Conservation (phyloP, 202 grass and related monocot genomes). For the Sporobolus alterniflorus region DNA sequence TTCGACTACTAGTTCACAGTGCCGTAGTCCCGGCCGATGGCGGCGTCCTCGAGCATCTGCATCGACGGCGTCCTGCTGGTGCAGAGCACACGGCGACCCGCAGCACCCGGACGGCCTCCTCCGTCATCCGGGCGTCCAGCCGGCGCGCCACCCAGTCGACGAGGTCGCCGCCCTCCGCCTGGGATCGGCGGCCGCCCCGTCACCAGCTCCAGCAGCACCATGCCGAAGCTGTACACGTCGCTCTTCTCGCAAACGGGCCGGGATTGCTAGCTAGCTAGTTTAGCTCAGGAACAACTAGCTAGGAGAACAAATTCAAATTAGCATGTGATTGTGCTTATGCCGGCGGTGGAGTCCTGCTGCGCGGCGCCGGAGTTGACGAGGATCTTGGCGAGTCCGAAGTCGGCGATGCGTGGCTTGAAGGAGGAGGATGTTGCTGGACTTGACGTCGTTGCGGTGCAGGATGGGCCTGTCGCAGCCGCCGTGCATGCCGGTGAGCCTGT, state of each 20-base stretch:
- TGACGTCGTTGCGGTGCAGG: constrained; percentile 90
- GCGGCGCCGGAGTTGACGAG: constrained; percentile 8
- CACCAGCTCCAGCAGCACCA: constrained; percentile 78
- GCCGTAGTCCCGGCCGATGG: neutral
- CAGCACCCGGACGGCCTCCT: constrained; percentile 66
- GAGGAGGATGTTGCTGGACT: constrained; percentile 92
- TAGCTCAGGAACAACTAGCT: neutral
- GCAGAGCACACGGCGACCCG: constrained; percentile 63
- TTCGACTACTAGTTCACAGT: too few relatives aligned
- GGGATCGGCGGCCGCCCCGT: constrained; percentile 56
- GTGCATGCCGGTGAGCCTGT: constrained; percentile 55
- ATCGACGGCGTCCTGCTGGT: constrained; percentile 59
- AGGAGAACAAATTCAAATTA: neutral
- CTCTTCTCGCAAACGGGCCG: too few relatives aligned
- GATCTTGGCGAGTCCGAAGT: constrained; percentile 91
- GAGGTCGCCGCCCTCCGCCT: constrained; percentile 55
- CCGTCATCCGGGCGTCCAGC: constrained; percentile 56
- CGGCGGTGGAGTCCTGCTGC: constrained; percentile 16
- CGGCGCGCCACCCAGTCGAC: constrained; percentile 66
- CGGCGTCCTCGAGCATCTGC: constrained; percentile 86
- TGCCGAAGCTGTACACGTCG: constrained; percentile 90
- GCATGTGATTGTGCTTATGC: neutral
- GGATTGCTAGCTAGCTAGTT: too few relatives aligned
- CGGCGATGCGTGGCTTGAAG: constrained; percentile 82
- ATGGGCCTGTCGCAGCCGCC: constrained; percentile 69